These are phyloP conservation scores for Trichophyton benhamiae DNA, from an alignment of 2,329 filamentous ascomycete species.

Conservation along the genomic window DNA sequence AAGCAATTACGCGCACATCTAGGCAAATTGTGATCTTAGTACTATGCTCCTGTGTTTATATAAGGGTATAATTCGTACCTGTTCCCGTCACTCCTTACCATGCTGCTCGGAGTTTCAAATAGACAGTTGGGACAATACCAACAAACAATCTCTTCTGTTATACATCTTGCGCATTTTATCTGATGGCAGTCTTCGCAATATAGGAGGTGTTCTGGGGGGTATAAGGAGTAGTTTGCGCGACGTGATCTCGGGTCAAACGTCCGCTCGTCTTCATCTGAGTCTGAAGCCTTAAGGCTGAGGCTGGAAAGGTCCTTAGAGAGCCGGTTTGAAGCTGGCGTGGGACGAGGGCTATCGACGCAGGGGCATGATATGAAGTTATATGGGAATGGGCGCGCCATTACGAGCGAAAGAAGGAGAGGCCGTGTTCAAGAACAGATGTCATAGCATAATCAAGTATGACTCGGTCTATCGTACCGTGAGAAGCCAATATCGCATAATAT, in stretches of 20 bases:
- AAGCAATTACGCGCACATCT: slow-evolving; percentile 93
- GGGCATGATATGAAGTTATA: slow-evolving; percentile 17
- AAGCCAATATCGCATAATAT: not conserved
- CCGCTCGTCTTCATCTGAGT: slow-evolving; percentile 57
- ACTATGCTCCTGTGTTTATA: not conserved
- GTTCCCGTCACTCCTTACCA: slow-evolving; percentile 84
- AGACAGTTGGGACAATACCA: slow-evolving; percentile 93
- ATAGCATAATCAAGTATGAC: not conserved
- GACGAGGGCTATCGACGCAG: slow-evolving; percentile 12
- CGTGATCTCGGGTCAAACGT: slow-evolving; percentile 78
- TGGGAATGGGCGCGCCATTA: slow-evolving; percentile 18
- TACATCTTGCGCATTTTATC: slow-evolving; percentile 85
- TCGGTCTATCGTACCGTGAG: not conserved
- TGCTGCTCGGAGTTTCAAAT: slow-evolving; percentile 90
- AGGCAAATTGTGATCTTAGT: slow-evolving; percentile 1
- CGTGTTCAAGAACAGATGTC: not conserved
- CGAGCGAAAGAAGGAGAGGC: not conserved
- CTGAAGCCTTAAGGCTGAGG: slow-evolving; percentile 20
- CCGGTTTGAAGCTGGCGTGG: slow-evolving; percentile 9
- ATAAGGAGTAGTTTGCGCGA: slow-evolving; percentile 81
- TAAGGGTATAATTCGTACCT: slow-evolving; percentile 45
- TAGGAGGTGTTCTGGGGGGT: slow-evolving; percentile 81
- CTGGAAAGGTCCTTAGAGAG: slow-evolving; percentile 14
- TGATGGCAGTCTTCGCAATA: slow-evolving; percentile 98
- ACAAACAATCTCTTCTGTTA: slow-evolving; percentile 83